Evolutionary conservation across 2,329 filamentous ascomycete species (phyloP), one percentile per base, ranked within the genome.

Genomic region (Botryotinia narcissicola): DNA sequence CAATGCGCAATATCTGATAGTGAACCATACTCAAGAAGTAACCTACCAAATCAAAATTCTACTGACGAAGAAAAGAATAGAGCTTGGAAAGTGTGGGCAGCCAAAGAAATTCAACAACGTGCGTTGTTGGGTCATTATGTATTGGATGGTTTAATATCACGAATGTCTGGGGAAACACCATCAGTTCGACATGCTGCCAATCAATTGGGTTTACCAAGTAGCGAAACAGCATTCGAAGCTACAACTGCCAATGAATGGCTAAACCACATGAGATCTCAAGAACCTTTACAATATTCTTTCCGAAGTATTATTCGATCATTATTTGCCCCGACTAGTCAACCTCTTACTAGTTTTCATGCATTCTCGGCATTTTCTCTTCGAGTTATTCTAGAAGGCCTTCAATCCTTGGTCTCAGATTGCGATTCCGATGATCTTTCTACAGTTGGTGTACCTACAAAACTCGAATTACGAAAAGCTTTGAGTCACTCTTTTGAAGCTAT

Each of bases 91-190:
- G 76, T 78, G 16, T 85, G 84, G 84, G 80, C 81, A 7, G 81
- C 84, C 1, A 80, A 82, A 57, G 84, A 85, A 71, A 83, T 84
- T 14, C 84, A 85, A 73, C 82, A 84, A 71, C 82, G 84, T 35
- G 83, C 83, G 0, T 74, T 85, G 12, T 77, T 85, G 1, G 84
- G 83, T 10, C 83, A 85, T 73, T 84, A 85, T 75, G 81, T 85
- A 14, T 73, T 85, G 10, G 84, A 85, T 77, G 83, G 84, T 4
- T 80, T 84, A 2, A 82, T 84, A n/a, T 82, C 83, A 3, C 82
- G 83, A 67, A 83, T 84, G 79, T 82, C 82, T 29, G 83, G 83
- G 1, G 82, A 84, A 48, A 79, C 81, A 29, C 81, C 83, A 12
- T 84, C 83, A 4, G 81, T 82, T n/a, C 81, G 82, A 5, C 84